These are phyloP conservation scores for Scedosporium aurantiacum DNA, from an alignment of 2,329 filamentous ascomycete species.

Conservation along the genomic window DNA sequence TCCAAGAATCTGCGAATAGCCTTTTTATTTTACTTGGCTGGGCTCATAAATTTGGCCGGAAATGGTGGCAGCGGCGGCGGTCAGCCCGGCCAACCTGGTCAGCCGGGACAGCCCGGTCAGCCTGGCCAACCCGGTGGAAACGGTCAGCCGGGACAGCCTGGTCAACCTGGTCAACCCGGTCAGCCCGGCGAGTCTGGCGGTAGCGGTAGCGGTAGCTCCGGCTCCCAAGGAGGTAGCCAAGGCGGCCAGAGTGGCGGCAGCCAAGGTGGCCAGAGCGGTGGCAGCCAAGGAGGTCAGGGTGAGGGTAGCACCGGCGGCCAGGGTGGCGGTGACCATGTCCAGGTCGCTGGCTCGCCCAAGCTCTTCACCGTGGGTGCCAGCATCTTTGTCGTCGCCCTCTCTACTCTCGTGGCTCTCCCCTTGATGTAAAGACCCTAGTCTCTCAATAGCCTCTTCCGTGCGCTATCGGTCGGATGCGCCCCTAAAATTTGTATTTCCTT, in stretches of 20 bases:
- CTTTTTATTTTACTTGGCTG: no score
- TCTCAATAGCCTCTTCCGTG: no score
- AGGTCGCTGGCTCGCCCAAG: background rate
- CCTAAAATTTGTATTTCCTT: no score
- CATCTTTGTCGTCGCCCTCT: background rate
- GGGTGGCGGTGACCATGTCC: background rate
- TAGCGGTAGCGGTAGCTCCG: background rate
- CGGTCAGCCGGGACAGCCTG: background rate
- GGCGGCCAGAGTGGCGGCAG: no score
- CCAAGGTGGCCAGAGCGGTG: background rate
- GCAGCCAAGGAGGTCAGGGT: background rate
- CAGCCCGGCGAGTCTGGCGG: background rate
- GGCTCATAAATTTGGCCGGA: no score
- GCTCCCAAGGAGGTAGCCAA: background rate
- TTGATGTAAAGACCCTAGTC: background rate
- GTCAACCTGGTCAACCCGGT: background rate
- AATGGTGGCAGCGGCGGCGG: background rate
- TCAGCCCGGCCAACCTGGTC: background rate
- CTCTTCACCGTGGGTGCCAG: background rate
- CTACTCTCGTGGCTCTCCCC: background rate
- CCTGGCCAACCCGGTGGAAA: background rate
- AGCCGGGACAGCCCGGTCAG: background rate
- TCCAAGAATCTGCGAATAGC: no score
- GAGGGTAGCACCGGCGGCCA: background rate
- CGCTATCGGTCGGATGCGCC: no score